Conservation (phyloP, 306 rosid genomes). For the Ceratonia siliqua region DNA sequence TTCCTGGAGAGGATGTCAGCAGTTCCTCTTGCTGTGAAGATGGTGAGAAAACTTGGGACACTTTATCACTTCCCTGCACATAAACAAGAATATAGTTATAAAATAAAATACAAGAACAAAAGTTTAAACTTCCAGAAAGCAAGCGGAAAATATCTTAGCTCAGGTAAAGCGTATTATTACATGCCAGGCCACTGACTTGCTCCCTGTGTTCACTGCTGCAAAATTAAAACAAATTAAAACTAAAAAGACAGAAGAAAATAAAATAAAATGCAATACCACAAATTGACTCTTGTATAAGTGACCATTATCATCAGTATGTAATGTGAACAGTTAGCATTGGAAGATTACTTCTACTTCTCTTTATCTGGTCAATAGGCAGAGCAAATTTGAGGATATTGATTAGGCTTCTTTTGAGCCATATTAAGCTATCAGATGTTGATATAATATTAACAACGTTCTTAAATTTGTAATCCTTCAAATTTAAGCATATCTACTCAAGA, state of each 20-base stretch:
- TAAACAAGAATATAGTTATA: neutral
- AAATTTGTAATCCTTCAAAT: neutral
- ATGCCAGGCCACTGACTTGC: neutral
- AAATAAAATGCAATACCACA: neutral
- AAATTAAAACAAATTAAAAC: neutral
- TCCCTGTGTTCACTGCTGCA: slow-evolving; percentile 11
- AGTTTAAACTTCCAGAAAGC: neutral
- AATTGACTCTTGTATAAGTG: neutral
- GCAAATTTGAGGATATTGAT: neutral
- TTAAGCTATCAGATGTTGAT: neutral
- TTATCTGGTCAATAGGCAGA: neutral
- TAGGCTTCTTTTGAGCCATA: neutral
- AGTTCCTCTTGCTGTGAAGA: neutral
- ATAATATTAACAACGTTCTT: neutral
- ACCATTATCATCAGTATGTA: neutral
- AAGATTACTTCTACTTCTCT: neutral
- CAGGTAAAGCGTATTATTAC: slow-evolving; percentile 15
- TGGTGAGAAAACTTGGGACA: neutral
- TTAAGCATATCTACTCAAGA: neutral
- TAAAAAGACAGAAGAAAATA: neutral
- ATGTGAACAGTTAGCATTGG: neutral
- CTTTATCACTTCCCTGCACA: neutral
- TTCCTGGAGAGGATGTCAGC: neutral
- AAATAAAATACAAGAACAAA: neutral
- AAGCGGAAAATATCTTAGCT: slow-evolving; percentile 1